A percentile compares a stretch with the other conserved stretches of the same genome.
Evolutionary conservation across 176 grass and related monocot species (phyloP).

Genomic region (Tuctoria greenei): DNA sequence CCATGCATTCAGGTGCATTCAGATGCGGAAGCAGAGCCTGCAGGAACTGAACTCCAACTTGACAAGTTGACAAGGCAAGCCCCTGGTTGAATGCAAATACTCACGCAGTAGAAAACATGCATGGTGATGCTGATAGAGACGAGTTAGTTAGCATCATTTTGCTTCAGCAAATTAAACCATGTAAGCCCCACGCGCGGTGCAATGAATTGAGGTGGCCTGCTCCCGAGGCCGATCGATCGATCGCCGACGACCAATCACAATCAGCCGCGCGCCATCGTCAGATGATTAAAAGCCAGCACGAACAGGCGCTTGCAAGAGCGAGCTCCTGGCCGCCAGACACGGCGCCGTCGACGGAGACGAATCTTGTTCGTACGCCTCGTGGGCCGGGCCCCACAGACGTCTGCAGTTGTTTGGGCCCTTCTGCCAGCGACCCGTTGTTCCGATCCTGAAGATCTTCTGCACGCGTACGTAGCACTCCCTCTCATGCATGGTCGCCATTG

Average conservation of each 20-base stretch:
- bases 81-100: not conserved
- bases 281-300: not conserved
- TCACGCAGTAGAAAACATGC: not conserved
- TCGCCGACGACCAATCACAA: not conserved
- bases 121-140: not conserved
- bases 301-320: not conserved
- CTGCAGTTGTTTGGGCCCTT: not conserved
- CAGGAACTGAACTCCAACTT: not conserved
- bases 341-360: constrained; percentile 27
- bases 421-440: not conserved
- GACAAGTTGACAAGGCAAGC: not conserved
- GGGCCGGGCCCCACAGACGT: not conserved
- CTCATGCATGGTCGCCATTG: not conserved
- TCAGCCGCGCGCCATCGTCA: constrained; percentile 1
- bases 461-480: not conserved
- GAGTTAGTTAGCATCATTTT: not conserved
- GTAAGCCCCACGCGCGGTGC: not conserved
- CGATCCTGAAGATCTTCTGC: not conserved
- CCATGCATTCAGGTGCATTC: not conserved
- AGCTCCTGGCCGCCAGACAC: constrained; percentile 36
- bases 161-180: not conserved
- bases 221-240: not conserved
- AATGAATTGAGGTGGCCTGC: not conserved
- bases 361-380: not conserved
- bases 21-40: not conserved